Base-by-base conservation (phyloP, 768 basidiomycete genomes). In the Mycena kentingensis region DNA sequence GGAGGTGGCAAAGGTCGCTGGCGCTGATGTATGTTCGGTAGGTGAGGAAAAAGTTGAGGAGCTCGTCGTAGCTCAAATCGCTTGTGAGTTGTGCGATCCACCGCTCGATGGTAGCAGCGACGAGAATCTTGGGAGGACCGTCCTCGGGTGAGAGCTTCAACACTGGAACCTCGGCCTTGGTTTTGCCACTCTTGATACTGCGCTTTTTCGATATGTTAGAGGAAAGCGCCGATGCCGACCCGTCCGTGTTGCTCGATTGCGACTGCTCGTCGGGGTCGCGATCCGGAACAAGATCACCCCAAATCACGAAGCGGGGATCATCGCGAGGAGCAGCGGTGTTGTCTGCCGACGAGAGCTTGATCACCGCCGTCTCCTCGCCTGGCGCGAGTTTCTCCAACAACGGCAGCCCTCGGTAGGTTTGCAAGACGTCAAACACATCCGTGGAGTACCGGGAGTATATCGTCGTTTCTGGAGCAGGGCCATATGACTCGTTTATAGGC, bases 51-150 rank as follows among this genome's bases (percentile, higher is more conserved):
- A 95, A 95, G 62, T 90, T 85, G 51, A 93, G 78, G 25, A 94
- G 77, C 60, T 93, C 90, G 65, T 93, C 92, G 52, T 91, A 90
- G 67, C 89, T 84, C 62, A 93, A 74, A 61, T 89, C 85, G 61
- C 86, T 88, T 26, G 94, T 95, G 43, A 96, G 73, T 63, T 96
- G 91, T 1, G 90, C 92, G 49, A 97, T 86, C 90, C 91, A 93
- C 0, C 93, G 85, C 67, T 95, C 93, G 62, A 95, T 91, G 3
- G 91, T 93, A 4, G 93, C 93, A 0, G 91, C 93, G 13, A 95
- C 73, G n/a, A 96, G 74, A 22, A 90, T 74, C 57, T 70, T 78
- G 60, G 73, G 71, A 27, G 68, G 62, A 28, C 64, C 66, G 21
- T 68, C 66, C 18, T 52, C 65, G n/a, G 54, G 45, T 27, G 62